Base-by-base conservation (phyloP, 2,329 filamentous ascomycete genomes). In the Fusarium gaditjirri region DNA sequence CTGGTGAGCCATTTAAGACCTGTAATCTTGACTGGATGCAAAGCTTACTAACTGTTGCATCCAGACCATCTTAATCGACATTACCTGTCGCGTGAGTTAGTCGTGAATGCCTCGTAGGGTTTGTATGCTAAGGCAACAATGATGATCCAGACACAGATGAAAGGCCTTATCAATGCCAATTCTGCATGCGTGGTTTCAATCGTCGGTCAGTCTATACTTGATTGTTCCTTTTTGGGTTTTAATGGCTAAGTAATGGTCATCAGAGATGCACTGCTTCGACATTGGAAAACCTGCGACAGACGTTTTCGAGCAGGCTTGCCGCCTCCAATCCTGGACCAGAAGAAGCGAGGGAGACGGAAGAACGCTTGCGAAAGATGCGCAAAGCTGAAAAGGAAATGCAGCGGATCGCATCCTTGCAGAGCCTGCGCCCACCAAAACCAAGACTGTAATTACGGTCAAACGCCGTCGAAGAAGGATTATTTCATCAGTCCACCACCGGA, bases 251-350 rank as follows among this genome's bases (percentile, higher is more conserved):
- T 6, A 3, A 11, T 12, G 9, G 7, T 17, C 7, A 2, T 33
- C 11, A 70, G 67, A 12, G 67, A 70, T 17, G 60, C 65, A 9
- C 36, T 70, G 7, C 65, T 70, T 39, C 65, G 66, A 3, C 66
- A 68, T 31, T 69, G 63, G 66, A 69, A 53, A 42, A 69, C 66
- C 5, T 69, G 66, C 13, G 50, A 69, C 8, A 6, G 3, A 1
- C 41, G 63, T 0, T 25, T 69, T 25, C 36, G 17, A 11, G 43
- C 63, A 1, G 66, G 66, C 2, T 19, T 33, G 4, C 42, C 39
- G 5, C 64, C 23, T 25, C 63, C 44, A 6, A 9, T n/a, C 0
- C 31, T 63, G 2, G 31, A 33, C 0, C 52, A 33, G 9, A 54
- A 44, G 16, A 69, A 63, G 31, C 39, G 66, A 16, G 66, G 66